A percentile compares a stretch with the other conserved stretches of the same genome.
These are phyloP conservation scores for Lentinula guzmanii DNA, from an alignment of 768 basidiomycete species.

Conservation along the genomic window DNA sequence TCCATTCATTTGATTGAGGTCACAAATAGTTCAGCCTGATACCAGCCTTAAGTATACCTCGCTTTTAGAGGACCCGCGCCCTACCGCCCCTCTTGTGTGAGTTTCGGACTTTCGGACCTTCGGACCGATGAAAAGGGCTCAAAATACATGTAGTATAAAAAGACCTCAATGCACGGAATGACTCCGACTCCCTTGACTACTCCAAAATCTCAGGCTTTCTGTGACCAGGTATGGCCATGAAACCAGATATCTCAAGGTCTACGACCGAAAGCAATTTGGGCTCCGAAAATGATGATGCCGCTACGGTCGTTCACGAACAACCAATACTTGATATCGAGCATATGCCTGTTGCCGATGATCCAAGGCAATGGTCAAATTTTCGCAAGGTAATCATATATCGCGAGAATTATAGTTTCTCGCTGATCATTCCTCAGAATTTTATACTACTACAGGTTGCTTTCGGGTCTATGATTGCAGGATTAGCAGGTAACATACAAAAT, in stretches of 20 bases:
- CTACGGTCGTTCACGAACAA: constrained; percentile 2
- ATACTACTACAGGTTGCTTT: constrained; percentile 41
- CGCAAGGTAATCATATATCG: constrained; percentile 39
- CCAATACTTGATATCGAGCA: constrained; percentile 40
- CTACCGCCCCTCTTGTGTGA: background rate
- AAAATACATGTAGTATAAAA: background rate
- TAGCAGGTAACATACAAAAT: constrained; percentile 58
- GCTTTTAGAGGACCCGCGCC: background rate
- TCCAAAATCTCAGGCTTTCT: background rate
- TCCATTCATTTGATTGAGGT: background rate
- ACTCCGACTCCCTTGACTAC: background rate
- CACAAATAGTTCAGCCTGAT: background rate
- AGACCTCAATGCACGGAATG: background rate
- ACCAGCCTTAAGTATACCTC: background rate
- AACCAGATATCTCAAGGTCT: background rate
- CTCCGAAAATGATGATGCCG: background rate
- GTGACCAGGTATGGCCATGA: background rate
- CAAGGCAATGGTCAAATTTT: constrained; percentile 48
- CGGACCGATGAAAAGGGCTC: background rate
- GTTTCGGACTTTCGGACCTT: background rate
- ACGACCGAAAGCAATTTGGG: background rate
- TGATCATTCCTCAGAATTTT: constrained; percentile 26
- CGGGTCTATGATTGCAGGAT: constrained; percentile 53
- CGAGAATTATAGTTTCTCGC: background rate
- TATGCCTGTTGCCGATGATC: constrained; percentile 52